phyloP scores from a whole-genome alignment of 768 basidiomycete genomes.

The Russula vinacea region DNA sequence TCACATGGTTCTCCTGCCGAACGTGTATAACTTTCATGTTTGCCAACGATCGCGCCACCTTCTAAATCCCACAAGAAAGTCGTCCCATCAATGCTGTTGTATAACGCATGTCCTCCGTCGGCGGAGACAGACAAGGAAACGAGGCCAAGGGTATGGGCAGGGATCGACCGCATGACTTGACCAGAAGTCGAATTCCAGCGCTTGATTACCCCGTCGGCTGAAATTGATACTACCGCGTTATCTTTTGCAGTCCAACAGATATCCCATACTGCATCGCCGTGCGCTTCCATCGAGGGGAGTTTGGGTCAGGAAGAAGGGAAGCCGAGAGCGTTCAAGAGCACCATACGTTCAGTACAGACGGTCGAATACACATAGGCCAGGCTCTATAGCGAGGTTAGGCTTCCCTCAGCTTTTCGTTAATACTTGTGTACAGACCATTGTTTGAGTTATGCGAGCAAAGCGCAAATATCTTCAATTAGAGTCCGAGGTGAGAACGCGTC shows the following conservation, averaged over 20 bases:
- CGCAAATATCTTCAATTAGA: neutral
- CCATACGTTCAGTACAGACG: conserved; percentile 73
- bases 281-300: conserved; percentile 51
- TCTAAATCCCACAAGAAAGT: conserved; percentile 72
- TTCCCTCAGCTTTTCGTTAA: neutral
- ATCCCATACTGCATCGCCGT: conserved; percentile 78
- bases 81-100: conserved; percentile 82
- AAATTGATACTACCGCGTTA: conserved; percentile 64
- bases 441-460: conserved; percentile 4
- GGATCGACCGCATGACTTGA: conserved; percentile 55
- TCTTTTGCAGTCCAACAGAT: conserved; percentile 61
- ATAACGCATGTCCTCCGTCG: conserved; percentile 63
- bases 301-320: conserved; percentile 30
- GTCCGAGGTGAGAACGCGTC: neutral
- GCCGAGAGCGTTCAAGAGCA: conserved; percentile 19
- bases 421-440: conserved; percentile 18
- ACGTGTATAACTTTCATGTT: conserved; percentile 69
- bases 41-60: conserved; percentile 56
- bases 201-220: conserved; percentile 74
- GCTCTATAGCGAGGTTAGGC: conserved; percentile 44
- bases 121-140: conserved; percentile 73
- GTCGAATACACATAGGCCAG: conserved; percentile 69
- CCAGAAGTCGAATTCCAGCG: conserved; percentile 69
- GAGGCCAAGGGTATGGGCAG: conserved; percentile 81
- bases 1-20: conserved; percentile 66